Base-by-base conservation (phyloP, 306 rosid species). In the Prunus mira region DNA sequence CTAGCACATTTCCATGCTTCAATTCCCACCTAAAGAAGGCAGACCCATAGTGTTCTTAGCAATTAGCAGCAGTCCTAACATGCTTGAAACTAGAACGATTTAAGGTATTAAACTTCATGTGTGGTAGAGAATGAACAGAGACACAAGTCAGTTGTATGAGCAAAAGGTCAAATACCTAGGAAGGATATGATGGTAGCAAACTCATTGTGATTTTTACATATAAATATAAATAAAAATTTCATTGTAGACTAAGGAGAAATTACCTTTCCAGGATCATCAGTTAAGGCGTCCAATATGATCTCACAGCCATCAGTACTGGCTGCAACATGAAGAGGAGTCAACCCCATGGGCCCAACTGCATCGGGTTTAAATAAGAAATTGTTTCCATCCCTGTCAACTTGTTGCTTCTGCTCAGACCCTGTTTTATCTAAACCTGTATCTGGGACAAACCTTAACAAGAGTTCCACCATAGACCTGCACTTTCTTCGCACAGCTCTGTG, bases 191-290 rank as follows among this genome's bases (percentile, higher is more conserved):
- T 34, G 25, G 27, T 27, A 6, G 45, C 22, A 17, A 41, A 28
- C 67, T 41, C 19, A 41, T 34, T 73, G 11, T 41, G 27, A 58
- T 43, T 45, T 61, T 27, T 45, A 60, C 25, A 27, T 45, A 19
- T 28, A 73, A 10, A 18, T 34, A 65, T 4, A 65, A 60, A 73
- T 11, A 6, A 25, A 60, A 60, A 4, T 0, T n/a, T n/a, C 57
- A 46, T 25, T 58, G 68, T 18, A 61, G 49, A 65, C 41, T 6
- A 63, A 56, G 54, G 57, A 71, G 63, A 67, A 43, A 69, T 82
- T 89, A 93, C 97, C 97, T 71, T 80, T 83, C 90, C 92, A 50
- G 94, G 97, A 79, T 93, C 97, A 76, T 90, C 84, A 4, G 90
- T 93, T 78, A 93, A 88, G 51, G 96, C 96, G 73, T 93, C 97